phyloP scores from a whole-genome alignment of 208 protist genomes.

The Leishmania tropica region DNA sequence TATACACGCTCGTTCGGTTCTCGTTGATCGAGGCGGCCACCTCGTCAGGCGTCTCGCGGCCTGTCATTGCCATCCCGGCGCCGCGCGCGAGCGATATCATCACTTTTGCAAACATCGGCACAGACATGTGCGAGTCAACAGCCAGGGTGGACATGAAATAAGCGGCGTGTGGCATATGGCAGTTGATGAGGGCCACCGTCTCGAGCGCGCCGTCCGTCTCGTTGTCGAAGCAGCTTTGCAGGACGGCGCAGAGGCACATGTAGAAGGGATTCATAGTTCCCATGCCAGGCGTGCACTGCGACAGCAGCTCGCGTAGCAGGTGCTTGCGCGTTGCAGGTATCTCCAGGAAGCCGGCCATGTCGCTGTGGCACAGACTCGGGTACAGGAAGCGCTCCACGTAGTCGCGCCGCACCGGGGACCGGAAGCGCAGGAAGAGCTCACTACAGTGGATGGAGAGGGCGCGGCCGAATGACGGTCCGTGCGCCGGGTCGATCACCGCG shows the following conservation, averaged over 20 bases:
- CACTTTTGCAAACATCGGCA: conserved; percentile 89
- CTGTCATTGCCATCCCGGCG: conserved; percentile 87
- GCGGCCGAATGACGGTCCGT: conserved; percentile 72
- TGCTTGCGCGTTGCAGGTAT: conserved; percentile 76
- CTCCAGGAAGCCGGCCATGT: conserved; percentile 76
- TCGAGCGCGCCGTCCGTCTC: conserved; percentile 85
- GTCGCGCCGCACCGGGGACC: conserved; percentile 87
- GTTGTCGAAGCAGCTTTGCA: conserved; percentile 81
- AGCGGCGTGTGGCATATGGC: conserved; percentile 89
- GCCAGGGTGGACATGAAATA: conserved; percentile 87
- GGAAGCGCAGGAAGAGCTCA: conserved; percentile 89
- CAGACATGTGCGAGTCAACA: conserved; percentile 86
- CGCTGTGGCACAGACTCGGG: conserved; percentile 77
- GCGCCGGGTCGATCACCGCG: conserved; percentile 58
- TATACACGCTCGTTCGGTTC: conserved; percentile 85
- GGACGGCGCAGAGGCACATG: conserved; percentile 85
- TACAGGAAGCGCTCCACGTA: conserved; percentile 91
- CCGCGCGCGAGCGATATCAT: conserved; percentile 83
- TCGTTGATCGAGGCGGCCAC: conserved; percentile 68
- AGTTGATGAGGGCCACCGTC: conserved; percentile 80
- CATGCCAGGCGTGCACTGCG: conserved; percentile 79
- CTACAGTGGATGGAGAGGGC: conserved; percentile 88
- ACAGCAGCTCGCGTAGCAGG: conserved; percentile 72
- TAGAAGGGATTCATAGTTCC: conserved; percentile 80
- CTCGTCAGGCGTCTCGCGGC: conserved; percentile 66